Evolutionary conservation across 306 rosid genomes (phyloP).

Genomic region (Chamaecrista fasciculata): DNA sequence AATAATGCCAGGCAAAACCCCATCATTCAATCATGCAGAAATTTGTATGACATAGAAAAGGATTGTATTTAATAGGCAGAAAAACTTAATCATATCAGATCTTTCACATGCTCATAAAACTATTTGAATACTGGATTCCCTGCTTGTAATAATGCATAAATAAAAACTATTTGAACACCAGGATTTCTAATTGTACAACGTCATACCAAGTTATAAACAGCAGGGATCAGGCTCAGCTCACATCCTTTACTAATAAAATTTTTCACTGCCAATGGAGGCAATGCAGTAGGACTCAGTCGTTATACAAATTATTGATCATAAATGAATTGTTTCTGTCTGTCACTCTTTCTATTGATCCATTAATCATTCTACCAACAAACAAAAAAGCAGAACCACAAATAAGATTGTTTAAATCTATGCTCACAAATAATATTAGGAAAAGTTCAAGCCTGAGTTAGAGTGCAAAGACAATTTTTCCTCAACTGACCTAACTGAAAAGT

Average conservation of each 20-base stretch:
- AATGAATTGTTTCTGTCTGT: too few species aligned
- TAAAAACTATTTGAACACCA: too few species aligned
- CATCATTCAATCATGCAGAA: constrained; percentile 28
- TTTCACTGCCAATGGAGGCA: not conserved
- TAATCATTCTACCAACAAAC: not conserved
- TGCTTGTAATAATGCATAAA: not conserved
- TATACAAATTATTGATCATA: too few species aligned
- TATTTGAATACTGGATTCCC: not conserved
- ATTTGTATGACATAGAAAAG: not conserved
- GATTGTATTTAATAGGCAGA: not conserved
- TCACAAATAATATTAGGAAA: not conserved
- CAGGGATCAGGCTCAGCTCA: too few species aligned
- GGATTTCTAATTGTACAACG: too few species aligned
- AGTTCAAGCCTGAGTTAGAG: not conserved
- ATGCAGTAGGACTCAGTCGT: too few species aligned
- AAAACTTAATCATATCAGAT: constrained; percentile 3
- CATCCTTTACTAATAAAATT: not conserved
- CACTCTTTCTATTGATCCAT: not conserved
- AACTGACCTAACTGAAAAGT: not conserved
- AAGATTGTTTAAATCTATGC: not conserved
- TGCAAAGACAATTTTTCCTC: not conserved
- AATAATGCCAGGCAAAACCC: constrained; percentile 30
- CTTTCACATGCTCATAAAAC: not conserved
- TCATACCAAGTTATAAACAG: too few species aligned
- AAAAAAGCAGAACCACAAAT: not conserved